Percentiles rank a stretch among this genome's conserved stretches.
Conservation (phyloP, 345 rosid species). For the Iberis pinnata region DNA sequence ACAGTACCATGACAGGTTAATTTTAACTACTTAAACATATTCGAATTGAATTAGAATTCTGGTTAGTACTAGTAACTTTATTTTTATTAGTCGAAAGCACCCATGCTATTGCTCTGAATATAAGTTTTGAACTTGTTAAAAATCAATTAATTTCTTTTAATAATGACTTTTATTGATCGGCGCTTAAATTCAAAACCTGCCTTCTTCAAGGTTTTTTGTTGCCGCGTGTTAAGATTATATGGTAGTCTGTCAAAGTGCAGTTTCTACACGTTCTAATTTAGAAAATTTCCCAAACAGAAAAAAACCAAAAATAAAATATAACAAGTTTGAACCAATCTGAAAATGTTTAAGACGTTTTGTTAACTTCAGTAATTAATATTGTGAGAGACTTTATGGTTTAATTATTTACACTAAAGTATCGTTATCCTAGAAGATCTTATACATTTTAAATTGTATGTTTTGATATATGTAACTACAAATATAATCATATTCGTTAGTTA, state of each 20-base stretch:
- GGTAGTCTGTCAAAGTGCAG: conserved; percentile 15
- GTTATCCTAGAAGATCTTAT: too few species aligned
- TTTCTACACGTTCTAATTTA: conserved; percentile 12
- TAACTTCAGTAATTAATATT: too few species aligned
- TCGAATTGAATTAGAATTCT: too few species aligned
- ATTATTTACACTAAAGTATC: too few species aligned
- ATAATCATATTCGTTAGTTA: neutral
- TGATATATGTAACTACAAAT: neutral
- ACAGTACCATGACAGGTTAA: conserved; percentile 71
- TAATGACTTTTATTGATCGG: conserved; percentile 7
- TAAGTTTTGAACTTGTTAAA: neutral
- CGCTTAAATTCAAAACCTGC: neutral
- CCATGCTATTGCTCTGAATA: neutral
- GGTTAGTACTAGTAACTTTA: too few species aligned
- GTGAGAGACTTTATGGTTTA: too few species aligned
- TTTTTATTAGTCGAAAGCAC: too few species aligned
- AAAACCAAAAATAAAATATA: too few species aligned
- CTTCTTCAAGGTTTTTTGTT: conserved; percentile 6
- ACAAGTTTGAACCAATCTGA: too few species aligned
- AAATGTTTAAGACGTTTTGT: too few species aligned
- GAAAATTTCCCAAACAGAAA: neutral
- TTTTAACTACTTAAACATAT: neutral
- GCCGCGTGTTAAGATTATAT: conserved; percentile 9
- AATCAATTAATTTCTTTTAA: too few species aligned
- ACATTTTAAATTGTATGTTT: too few species aligned